Evolutionary conservation across 2,329 filamentous ascomycete species (phyloP).

Genomic region (Xylogone sp.): DNA sequence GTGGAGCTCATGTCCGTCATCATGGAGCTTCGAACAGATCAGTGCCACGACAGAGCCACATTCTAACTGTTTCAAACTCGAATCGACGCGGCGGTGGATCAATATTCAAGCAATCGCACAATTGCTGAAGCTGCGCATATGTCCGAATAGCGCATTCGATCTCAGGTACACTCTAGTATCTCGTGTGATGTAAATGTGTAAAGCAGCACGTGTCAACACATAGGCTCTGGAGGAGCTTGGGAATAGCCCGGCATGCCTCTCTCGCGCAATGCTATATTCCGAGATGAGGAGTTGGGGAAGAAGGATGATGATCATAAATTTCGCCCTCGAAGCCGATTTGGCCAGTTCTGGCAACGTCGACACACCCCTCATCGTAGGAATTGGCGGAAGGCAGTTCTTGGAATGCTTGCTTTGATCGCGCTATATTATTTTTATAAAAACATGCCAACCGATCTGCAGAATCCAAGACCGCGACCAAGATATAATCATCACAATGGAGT

Average conservation of each 20-base stretch:
- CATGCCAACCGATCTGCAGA: conserved; percentile 48
- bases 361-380: conserved; percentile 47
- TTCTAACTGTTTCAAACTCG: neutral
- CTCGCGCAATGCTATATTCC: conserved; percentile 39
- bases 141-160: neutral
- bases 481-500: conserved; percentile 26
- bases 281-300: conserved; percentile 62
- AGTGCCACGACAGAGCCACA: neutral
- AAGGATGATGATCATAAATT: conserved; percentile 58
- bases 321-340: conserved; percentile 21
- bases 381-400: conserved; percentile 48
- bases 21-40: neutral
- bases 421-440: conserved; percentile 64
- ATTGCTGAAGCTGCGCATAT: neutral
- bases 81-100: neutral
- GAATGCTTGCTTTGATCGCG: conserved; percentile 41
- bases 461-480: conserved; percentile 27
- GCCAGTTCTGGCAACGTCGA: conserved; percentile 27
- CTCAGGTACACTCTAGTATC: neutral
- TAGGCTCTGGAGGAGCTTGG: conserved; percentile 22
- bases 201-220: conserved; percentile 13
- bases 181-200: conserved; percentile 7
- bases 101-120: neutral
- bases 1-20: neutral
- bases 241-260: conserved; percentile 30